Evolutionary conservation across 345 rosid genomes (phyloP).

Genomic region (Triadica sebifera): DNA sequence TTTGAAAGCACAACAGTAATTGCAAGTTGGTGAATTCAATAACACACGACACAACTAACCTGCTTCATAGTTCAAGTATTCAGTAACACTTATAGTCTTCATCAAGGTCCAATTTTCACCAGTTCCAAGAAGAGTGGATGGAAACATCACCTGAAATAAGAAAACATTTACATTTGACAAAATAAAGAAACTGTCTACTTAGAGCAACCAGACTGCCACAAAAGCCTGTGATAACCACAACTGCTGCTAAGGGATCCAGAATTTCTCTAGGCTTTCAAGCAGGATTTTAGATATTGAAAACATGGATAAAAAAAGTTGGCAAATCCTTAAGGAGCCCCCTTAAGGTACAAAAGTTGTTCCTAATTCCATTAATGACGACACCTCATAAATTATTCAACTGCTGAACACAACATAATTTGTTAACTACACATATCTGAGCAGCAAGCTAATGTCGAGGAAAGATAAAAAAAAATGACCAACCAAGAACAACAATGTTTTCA

Average conservation of each 20-base stretch:
- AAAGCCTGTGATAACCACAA: not conserved
- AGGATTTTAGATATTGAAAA: not conserved
- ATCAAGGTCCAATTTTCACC: constrained; percentile 92
- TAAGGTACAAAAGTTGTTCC: not conserved
- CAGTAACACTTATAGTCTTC: constrained; percentile 95
- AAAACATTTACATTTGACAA: constrained; percentile 7
- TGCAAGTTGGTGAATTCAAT: not conserved
- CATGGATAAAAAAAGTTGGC: not conserved
- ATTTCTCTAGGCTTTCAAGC: not conserved
- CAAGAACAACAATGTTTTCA: not conserved
- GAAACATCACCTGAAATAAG: constrained; percentile 82
- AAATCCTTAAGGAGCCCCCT: not conserved
- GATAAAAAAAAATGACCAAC: not conserved
- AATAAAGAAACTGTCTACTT: constrained; percentile 2
- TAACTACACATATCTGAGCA: not conserved
- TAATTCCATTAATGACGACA: not conserved
- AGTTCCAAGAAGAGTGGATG: constrained; percentile 94
- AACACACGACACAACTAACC: constrained; percentile 42
- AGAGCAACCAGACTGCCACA: not conserved
- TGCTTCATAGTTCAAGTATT: constrained; percentile 87
- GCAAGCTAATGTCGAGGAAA: too few species aligned
- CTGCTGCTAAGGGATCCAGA: too few species aligned
- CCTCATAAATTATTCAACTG: not conserved
- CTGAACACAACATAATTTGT: not conserved
- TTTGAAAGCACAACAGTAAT: not conserved